Conservation (phyloP, 2,329 filamentous ascomycete genomes). For the Fusarium devonianum region DNA sequence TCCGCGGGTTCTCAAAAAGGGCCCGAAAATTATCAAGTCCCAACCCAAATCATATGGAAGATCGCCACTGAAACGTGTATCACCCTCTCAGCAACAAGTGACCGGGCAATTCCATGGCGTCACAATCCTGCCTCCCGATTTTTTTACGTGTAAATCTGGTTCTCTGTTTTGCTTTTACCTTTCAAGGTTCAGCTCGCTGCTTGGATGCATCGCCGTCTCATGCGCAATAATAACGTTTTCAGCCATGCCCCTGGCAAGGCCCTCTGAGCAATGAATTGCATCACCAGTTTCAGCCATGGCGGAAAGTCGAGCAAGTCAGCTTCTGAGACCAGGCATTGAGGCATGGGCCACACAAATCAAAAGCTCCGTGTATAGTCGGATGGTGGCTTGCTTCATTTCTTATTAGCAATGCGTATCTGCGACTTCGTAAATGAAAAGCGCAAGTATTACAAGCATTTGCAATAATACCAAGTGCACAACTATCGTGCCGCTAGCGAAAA, state of each 20-base stretch:
- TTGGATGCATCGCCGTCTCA: no score
- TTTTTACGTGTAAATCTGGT: no score
- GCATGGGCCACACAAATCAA: no score
- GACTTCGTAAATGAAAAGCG: background rate
- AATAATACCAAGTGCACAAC: constrained; percentile 14
- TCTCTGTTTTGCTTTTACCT: background rate
- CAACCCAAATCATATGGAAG: background rate
- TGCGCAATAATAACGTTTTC: constrained; percentile 18
- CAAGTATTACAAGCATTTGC: background rate
- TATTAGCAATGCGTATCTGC: constrained; percentile 9
- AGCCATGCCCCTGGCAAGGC: constrained; percentile 38
- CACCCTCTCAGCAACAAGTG: constrained; percentile 19
- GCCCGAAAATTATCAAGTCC: constrained; percentile 6
- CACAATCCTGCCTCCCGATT: no score
- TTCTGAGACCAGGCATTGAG: no score
- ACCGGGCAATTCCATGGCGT: constrained; percentile 26
- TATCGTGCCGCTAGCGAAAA: constrained; percentile 20
- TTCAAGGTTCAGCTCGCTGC: constrained; percentile 5
- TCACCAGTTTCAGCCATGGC: constrained; percentile 30
- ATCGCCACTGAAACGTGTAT: constrained; percentile 20
- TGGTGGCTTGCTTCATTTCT: constrained; percentile 23
- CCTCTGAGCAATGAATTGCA: constrained; percentile 24
- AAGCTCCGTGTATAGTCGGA: constrained; percentile 19
- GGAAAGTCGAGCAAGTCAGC: constrained; percentile 2
- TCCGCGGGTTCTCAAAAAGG: constrained; percentile 14